phyloP scores from a whole-genome alignment of 2,329 filamentous ascomycete species.

The Curvularia spicifera region DNA sequence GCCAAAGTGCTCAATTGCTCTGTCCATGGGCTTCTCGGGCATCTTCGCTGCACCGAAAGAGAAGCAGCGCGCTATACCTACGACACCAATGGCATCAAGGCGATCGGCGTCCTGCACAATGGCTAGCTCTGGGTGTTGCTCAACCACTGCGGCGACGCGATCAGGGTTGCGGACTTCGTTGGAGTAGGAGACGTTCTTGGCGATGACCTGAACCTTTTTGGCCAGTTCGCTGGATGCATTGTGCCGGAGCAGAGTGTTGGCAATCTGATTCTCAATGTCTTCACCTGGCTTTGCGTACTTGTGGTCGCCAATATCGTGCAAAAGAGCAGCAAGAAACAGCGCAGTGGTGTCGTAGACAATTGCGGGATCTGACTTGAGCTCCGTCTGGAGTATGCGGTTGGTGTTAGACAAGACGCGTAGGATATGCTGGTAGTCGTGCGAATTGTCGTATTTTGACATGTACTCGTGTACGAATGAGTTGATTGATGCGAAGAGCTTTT shows the following conservation, averaged over 20 bases:
- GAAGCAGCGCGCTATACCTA: conserved; percentile 81
- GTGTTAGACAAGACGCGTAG: conserved; percentile 78
- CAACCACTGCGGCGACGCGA: conserved; percentile 67
- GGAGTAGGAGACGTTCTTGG: conserved; percentile 78
- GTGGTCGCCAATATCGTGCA: conserved; percentile 84
- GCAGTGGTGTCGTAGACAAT: conserved; percentile 58
- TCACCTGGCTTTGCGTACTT: conserved; percentile 71
- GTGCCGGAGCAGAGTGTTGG: conserved; percentile 61
- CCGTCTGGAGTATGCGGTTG: conserved; percentile 65
- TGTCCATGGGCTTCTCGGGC: conserved; percentile 32
- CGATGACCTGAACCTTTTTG: conserved; percentile 71
- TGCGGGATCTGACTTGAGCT: conserved; percentile 49
- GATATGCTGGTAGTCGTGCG: conserved; percentile 88
- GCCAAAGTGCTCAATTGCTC: conserved; percentile 45
- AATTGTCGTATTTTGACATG: conserved; percentile 67
- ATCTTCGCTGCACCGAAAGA: conserved; percentile 68
- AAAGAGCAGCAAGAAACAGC: conserved; percentile 68
- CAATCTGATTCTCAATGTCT: conserved; percentile 63
- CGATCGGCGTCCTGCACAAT: conserved; percentile 93
- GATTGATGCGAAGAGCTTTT: conserved; percentile 37
- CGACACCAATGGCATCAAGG: conserved; percentile 86
- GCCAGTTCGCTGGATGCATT: conserved; percentile 67
- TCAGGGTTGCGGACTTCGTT: conserved; percentile 71
- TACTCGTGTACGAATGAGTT: conserved; percentile 44
- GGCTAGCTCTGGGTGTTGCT: conserved; percentile 72